phyloP scores from a whole-genome alignment of 2,329 filamentous ascomycete genomes.

The Dactylonectria estremocensis region DNA sequence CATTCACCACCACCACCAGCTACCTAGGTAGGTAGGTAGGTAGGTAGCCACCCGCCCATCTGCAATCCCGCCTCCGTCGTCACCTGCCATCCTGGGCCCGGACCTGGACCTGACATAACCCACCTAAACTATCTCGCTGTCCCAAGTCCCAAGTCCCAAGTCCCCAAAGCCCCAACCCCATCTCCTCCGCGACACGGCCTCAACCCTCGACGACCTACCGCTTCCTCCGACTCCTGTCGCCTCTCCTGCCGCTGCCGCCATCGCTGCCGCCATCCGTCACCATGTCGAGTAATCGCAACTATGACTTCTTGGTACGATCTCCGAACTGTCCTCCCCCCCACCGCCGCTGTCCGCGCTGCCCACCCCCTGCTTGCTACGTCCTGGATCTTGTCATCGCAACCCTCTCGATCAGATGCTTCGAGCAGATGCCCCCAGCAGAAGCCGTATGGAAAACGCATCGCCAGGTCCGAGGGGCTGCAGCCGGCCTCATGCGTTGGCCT shows the following conservation, averaged over 20 bases:
- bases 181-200: slow-evolving; percentile 24
- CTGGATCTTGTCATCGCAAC: slow-evolving; percentile 20
- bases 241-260: slow-evolving; percentile 24
- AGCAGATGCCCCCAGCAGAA: background rate
- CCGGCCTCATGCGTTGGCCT: slow-evolving; percentile 13
- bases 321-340: slow-evolving; percentile 39
- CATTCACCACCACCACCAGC: slow-evolving; percentile 1
- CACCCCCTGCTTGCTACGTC: slow-evolving; percentile 24
- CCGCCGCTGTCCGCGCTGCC: slow-evolving; percentile 38
- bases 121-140: slow-evolving; percentile 17
- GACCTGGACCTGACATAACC: slow-evolving; percentile 21
- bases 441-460: background rate
- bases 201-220: slow-evolving; percentile 19
- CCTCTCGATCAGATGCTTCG: background rate
- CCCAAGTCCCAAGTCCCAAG: slow-evolving; percentile 8
- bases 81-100: slow-evolving; percentile 12
- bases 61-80: slow-evolving; percentile 11
- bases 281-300: slow-evolving; percentile 99
- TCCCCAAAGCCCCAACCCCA: slow-evolving; percentile 19
- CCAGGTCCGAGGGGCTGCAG: slow-evolving; percentile 8
- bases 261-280: slow-evolving; percentile 52
- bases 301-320: slow-evolving; percentile 92
- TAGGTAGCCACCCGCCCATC: background rate
- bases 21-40: no score
- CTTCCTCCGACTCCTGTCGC: slow-evolving; percentile 34